Conservation (phyloP, 2,329 filamentous ascomycete species). For the Colletotrichum endophyticum region DNA sequence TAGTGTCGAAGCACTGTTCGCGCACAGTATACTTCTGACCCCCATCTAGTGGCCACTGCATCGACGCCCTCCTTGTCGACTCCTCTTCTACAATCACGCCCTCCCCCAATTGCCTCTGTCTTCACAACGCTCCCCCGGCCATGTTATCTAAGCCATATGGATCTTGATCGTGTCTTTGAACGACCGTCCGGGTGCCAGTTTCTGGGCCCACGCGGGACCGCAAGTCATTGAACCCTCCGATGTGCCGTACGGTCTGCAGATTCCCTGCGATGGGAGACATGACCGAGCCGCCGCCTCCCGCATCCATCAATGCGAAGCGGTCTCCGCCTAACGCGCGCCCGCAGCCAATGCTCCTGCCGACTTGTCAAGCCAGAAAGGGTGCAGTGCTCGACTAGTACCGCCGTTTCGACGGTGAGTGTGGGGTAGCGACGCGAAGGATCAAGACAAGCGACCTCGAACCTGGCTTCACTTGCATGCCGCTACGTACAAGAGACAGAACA, state of each 20-base stretch:
- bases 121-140: not conserved
- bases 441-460: not conserved
- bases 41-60: not conserved
- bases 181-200: not conserved
- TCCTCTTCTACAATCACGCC: slow-evolving; percentile 1
- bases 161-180: not conserved
- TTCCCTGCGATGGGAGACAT: not conserved
- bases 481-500: not conserved
- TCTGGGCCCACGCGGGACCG: not conserved
- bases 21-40: not conserved
- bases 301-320: not conserved
- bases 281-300: not conserved
- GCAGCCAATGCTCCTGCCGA: not conserved
- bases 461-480: not conserved
- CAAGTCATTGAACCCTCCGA: not conserved
- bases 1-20: rapidly evolving
- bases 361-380: not conserved
- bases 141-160: not conserved
- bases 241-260: not conserved
- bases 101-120: not conserved
- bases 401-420: not conserved
- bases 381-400: not conserved
- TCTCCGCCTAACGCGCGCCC: not conserved
- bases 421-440: slow-evolving; percentile 5
- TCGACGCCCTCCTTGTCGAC: not conserved